A percentile compares a stretch with the other conserved stretches of the same genome.
These are phyloP conservation scores for Stentor coeruleus DNA, from an alignment of 73 alveolate species.

Conservation along the genomic window DNA sequence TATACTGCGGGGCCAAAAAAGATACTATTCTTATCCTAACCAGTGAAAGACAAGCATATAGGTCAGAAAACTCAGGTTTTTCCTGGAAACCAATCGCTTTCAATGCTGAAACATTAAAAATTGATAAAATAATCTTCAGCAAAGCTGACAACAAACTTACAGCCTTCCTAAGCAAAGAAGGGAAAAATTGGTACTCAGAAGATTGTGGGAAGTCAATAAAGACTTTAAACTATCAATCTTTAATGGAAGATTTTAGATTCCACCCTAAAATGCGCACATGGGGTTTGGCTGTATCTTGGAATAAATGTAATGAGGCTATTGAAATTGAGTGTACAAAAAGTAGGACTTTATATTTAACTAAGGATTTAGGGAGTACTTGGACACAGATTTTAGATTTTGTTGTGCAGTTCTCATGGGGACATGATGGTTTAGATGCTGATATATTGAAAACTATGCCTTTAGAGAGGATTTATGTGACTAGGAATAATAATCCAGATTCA, in stretches of 20 bases:
- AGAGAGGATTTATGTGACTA: slow-evolving; percentile 49
- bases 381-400: slow-evolving; percentile 61
- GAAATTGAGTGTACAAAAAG: slow-evolving; percentile 64
- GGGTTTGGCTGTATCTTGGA: slow-evolving; percentile 83
- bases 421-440: slow-evolving; percentile 23
- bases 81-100: slow-evolving; percentile 61
- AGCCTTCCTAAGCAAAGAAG: slow-evolving; percentile 71
- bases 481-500: slow-evolving; percentile 38
- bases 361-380: slow-evolving; percentile 85
- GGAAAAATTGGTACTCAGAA: slow-evolving; percentile 77
- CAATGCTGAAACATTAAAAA: slow-evolving; percentile 37
- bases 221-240: slow-evolving; percentile 66
- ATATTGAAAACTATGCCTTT: slow-evolving; percentile 32
- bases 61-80: slow-evolving; percentile 74
- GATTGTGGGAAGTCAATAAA: slow-evolving; percentile 76
- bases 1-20: slow-evolving; percentile 70
- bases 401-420: slow-evolving; percentile 83
- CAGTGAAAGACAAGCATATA: slow-evolving; percentile 52
- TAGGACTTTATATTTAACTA: slow-evolving; percentile 64
- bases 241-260: slow-evolving; percentile 73
- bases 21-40: slow-evolving; percentile 67
- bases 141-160: slow-evolving; percentile 68
- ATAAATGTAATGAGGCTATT: slow-evolving; percentile 70
- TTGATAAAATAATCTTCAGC: slow-evolving; percentile 48
- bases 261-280: slow-evolving; percentile 81